Evolutionary conservation across 345 rosid genomes (phyloP), one percentile per base, ranked within the genome.

Genomic region (Camelina hispida): DNA sequence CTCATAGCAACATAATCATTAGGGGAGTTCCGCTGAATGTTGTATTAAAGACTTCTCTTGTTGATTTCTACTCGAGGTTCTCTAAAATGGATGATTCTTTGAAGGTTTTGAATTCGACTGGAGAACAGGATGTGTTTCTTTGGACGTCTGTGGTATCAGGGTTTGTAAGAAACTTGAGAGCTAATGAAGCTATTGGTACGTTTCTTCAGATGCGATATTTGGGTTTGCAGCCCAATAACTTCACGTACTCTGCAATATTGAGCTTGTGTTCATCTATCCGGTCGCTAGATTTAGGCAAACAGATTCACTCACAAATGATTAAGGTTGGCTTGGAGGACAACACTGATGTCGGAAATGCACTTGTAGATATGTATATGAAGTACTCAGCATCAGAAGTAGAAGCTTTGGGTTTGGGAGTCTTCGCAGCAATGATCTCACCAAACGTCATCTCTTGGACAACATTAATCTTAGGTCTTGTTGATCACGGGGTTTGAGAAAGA

Each of bases 371-470:
- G 89, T 91, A 91, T 69, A 82, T 83, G 82, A 88, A 87, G 70
- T 88, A 88, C 58, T 88, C 89, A 2, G 18, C 55, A 18, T 56
- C 28, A 4, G 63, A 79, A 37, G 83, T 76, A 46, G 76, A 86
- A 68, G 88, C 86, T 8, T 59, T 72, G 69, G 68, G 81, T n/a
- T n/a, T n/a, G n/a, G n/a, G n/a, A 81, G 76, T 82, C 17, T 88
- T 91, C 65, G 34, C 73, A 64, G 81, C 63, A 55, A 83, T 91
- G 65, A 18, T 63, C 13, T 80, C 81, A 8, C 88, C 86, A 15
- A 82, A 88, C 71, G 83, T 86, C 65, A 60, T 91, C 64, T 87
- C 97, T 57, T 89, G 97, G 94, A 87, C 97, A 43, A 80, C 89
- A 30, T 78, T 89, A 82, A 83, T 86, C 72, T 81, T 85, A 4